Conservation (phyloP, 2,329 filamentous ascomycete species). For the Beauveria caledonica region DNA sequence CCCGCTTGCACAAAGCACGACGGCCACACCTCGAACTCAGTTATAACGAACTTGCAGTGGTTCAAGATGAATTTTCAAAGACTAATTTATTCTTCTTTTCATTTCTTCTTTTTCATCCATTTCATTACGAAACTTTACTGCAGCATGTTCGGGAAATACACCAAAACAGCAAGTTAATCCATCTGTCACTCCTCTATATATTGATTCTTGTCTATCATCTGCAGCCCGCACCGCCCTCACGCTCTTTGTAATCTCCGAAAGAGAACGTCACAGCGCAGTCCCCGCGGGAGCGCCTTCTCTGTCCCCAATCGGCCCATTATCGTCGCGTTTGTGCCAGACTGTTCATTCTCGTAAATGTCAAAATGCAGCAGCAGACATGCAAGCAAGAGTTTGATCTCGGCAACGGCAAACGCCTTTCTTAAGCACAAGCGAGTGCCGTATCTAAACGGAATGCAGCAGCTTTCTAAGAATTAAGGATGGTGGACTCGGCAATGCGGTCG, state of each 20-base stretch:
- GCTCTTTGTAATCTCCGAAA: neutral
- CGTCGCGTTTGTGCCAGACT: neutral
- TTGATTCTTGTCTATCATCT: neutral
- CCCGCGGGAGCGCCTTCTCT: conserved; percentile 2
- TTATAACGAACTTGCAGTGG: no score
- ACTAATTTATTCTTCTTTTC: neutral
- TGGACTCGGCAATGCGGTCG: conserved; percentile 29
- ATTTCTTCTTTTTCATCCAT: neutral
- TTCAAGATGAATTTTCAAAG: neutral
- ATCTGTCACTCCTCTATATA: neutral
- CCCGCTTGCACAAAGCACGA: neutral
- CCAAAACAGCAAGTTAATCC: neutral
- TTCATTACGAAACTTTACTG: neutral
- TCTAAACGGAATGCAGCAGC: neutral
- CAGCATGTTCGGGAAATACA: neutral
- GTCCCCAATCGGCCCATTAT: conserved; percentile 1
- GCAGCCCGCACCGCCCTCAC: neutral
- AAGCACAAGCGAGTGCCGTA: neutral
- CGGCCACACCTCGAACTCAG: no score
- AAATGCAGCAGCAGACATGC: neutral
- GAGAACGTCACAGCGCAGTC: neutral
- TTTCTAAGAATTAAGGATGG: conserved; percentile 24
- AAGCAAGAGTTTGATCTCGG: neutral
- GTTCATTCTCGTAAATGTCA: conserved; percentile 2
- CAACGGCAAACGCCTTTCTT: neutral